Evolutionary conservation across 1,284 basidiomycete genomes (phyloP).

Genomic region (Moesziomyces aphidis): DNA sequence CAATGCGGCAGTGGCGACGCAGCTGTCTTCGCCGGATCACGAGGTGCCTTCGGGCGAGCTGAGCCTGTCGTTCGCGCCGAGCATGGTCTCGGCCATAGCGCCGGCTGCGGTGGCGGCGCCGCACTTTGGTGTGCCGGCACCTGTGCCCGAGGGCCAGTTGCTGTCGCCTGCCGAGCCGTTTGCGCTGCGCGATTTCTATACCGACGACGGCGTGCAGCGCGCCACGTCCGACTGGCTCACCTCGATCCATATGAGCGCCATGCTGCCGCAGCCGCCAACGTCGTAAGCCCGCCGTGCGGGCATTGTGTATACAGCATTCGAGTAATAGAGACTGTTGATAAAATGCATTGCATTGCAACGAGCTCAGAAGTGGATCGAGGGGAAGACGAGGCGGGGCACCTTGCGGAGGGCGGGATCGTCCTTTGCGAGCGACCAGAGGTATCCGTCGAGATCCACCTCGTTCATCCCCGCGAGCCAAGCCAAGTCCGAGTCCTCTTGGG

Average conservation of each 20-base stretch:
- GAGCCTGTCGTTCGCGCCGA: constrained; percentile 10
- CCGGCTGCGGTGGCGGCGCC: constrained; percentile 11
- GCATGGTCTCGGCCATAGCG: constrained; percentile 3
- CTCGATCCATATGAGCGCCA: constrained; percentile 20
- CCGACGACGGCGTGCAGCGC: constrained; percentile 24
- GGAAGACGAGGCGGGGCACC: constrained; percentile 52
- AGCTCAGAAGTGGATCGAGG: constrained; percentile 23
- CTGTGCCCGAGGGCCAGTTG: constrained; percentile 3
- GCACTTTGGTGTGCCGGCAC: constrained; percentile 16
- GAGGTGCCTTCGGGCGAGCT: constrained; percentile 10
- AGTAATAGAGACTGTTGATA: too few relatives aligned
- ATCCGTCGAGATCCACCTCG: constrained; percentile 63
- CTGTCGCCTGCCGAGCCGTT: constrained; percentile 27
- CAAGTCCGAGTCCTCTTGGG: background rate
- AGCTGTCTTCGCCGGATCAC: background rate
- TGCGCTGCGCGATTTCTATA: constrained; percentile 30
- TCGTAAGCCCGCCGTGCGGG: background rate
- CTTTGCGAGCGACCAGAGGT: constrained; percentile 63
- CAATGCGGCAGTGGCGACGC: constrained; percentile 1
- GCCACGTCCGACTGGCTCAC: constrained; percentile 30
- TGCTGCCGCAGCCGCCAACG: constrained; percentile 11
- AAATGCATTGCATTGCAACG: background rate
- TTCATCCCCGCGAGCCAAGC: constrained; percentile 46
- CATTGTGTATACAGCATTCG: too few relatives aligned
- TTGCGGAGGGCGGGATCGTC: constrained; percentile 44